A percentile compares a stretch with the other conserved stretches of the same genome.
These are phyloP conservation scores for Aureobasidium musti DNA, from an alignment of 2,329 filamentous ascomycete genomes.

Conservation along the genomic window DNA sequence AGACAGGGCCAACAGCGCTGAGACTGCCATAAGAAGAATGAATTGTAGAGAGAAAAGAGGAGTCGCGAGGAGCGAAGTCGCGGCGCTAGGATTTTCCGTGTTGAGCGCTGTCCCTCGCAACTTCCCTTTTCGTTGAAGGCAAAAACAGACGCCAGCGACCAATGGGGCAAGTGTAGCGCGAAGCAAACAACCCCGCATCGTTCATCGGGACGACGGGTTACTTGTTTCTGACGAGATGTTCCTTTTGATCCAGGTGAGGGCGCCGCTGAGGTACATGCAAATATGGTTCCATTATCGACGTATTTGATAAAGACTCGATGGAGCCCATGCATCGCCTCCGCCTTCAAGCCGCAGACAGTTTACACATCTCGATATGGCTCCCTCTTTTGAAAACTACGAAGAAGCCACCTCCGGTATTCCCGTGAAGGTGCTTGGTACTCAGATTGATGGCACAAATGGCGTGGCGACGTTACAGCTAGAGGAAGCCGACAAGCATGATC, in stretches of 20 bases:
- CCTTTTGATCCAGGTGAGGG: not conserved
- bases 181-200: slow-evolving; percentile 3
- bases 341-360: not conserved
- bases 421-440: slow-evolving; percentile 35
- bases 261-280: not conserved
- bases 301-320: slow-evolving; percentile 1
- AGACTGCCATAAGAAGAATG: not conserved
- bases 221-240: not conserved
- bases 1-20: not conserved
- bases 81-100: not conserved
- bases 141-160: not conserved
- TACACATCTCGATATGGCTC: slow-evolving; percentile 9
- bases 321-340: not conserved
- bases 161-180: not conserved
- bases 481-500: slow-evolving; percentile 42
- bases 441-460: slow-evolving; percentile 31
- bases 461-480: slow-evolving; percentile 35
- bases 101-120: not conserved
- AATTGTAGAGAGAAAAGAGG: not conserved
- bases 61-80: not conserved
- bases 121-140: not conserved
- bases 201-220: not conserved
- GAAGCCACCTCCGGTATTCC: slow-evolving; percentile 25
- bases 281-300: not conserved
- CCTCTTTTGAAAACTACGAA: slow-evolving; percentile 26